Evolutionary conservation across 2,329 filamentous ascomycete genomes (phyloP), one percentile per base, ranked within the genome.

Genomic region (Diaporthe sp.): DNA sequence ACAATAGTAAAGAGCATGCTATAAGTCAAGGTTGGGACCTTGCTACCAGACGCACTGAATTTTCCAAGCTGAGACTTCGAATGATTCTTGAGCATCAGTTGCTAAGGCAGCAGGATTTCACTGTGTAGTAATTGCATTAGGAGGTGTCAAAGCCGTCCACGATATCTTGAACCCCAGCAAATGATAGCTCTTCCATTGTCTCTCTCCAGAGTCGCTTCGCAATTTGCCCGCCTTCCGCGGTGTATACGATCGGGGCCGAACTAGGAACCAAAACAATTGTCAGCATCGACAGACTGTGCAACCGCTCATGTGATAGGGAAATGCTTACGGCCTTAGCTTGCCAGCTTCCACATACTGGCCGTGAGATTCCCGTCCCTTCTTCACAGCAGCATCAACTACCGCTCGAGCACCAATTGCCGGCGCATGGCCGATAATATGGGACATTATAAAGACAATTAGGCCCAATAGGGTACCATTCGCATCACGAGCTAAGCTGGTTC

Each of bases 401-500:
- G 44, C 39, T 22, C 58, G 55, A 25, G 70, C 70, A 6, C 70
- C 55, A 12, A 61, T 42, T 5, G 34, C n/a, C 15, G 49, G 31
- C 7, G 55, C 39, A 9, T 65, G 37, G 1, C 71, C 57, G 31
- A 73, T 28, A 2, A 73, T 4, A 12, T 31, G 42, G 1, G 44
- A 31, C 17, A n/a, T 31, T 4, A 73, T 25, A 7, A 20, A 57
- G 34, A 73, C 15, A 2, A 65, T 13, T 9, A 53, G 17, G 22
- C 71, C 57, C 1, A 73, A 13, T 9, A 71, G 12, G 4, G 68
- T 58, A 4, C 68, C 68, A 6, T 22, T 10, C 2, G 39, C 51
- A 25, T 76, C 72, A 4, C 75, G 31, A 3, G 39, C 49, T 37
- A 75, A 70, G n/a, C 34, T 44, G 2, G 76, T 73, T 17, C 74